Base-by-base conservation (phyloP, 2,329 filamentous ascomycete species). In the Thielaviopsis ethacetica region DNA sequence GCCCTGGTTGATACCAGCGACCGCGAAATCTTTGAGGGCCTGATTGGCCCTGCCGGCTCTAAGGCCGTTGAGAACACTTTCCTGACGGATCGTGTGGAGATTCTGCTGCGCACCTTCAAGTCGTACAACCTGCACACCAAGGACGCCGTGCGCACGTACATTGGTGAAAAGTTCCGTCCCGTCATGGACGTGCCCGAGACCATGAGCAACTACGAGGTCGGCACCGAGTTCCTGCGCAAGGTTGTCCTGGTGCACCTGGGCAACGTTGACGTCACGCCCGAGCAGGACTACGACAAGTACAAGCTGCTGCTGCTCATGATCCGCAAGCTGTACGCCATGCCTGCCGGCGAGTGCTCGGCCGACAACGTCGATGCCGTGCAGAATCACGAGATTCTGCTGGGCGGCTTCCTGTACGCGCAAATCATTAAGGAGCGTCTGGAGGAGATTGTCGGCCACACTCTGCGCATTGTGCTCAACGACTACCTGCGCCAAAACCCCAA, bases 331-430 rank as follows among this genome's bases (percentile, higher is more conserved):
- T 98, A 98, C 68, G 82, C 91, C 15, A 76, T 98, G 54, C 91
- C 93, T 9, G 90, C 91, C 62, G 91, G 91, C 59, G 91, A 96
- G 63, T 97, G 91, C 69, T 80, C 89, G 4, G 83, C 91, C 4
- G 93, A 98, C 74, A 97, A 98, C 67, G 91, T 93, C 1, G 93
- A 98, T 78, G 89, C 93, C 12, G 85, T 96, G 19, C 91, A 95
- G 67, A 95, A 94, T 70, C 93, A 98, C 68, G 93, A 98, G 71
- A 85, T 97, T 60, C 76, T 98, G 24, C 80, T 98, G 1, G 91
- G 91, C 57, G 91, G 93, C 9, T 95, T 95, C 68, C 75, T 98
- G 13, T 98, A 95, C 68, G 88, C 88, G 59, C 91, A 93, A 83
- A 90, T 98, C 57, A 75, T 98, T 64, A 98, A 98, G 74, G 93